These are phyloP conservation scores for Macrolepiota dolichaula DNA, from an alignment of 768 basidiomycete species.

Conservation along the genomic window DNA sequence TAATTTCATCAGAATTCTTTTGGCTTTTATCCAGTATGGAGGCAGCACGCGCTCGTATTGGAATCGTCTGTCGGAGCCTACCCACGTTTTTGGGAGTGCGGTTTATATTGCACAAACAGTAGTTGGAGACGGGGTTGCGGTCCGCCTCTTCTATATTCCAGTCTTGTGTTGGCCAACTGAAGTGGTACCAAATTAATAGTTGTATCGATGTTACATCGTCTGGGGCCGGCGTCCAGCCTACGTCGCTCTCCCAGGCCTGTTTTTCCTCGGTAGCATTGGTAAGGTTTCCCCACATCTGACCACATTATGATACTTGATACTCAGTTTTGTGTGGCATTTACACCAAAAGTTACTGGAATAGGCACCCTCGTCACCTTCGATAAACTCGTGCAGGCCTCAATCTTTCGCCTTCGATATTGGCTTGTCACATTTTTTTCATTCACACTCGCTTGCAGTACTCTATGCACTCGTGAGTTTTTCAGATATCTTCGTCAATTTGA, in stretches of 20 bases:
- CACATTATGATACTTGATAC: background rate
- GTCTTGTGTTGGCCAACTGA: background rate
- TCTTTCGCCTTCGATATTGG: conserved; percentile 31
- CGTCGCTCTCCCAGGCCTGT: conserved; percentile 22
- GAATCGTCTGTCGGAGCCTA: conserved; percentile 25
- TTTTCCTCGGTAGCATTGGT: conserved; percentile 25
- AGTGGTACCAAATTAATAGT: conserved; percentile 12
- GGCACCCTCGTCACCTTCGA: conserved; percentile 24
- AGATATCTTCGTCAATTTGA: background rate
- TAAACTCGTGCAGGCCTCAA: conserved; percentile 19
- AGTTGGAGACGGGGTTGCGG: conserved; percentile 29
- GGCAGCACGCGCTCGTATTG: conserved; percentile 18
- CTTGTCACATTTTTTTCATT: conserved; percentile 31
- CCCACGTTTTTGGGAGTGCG: conserved; percentile 27
- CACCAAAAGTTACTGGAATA: conserved; percentile 8
- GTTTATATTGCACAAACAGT: conserved; percentile 31
- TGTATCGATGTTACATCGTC: conserved; percentile 28
- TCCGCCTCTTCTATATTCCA: conserved; percentile 10
- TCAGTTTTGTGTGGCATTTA: background rate
- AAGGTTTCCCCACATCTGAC: background rate
- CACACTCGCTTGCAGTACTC: conserved; percentile 29
- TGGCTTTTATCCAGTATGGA: background rate
- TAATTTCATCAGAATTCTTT: background rate
- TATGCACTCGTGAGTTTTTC: conserved; percentile 25
- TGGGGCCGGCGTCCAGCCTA: conserved; percentile 22